phyloP scores from a whole-genome alignment of 108 stramenopile genomes.

The Seminavis robusta region DNA sequence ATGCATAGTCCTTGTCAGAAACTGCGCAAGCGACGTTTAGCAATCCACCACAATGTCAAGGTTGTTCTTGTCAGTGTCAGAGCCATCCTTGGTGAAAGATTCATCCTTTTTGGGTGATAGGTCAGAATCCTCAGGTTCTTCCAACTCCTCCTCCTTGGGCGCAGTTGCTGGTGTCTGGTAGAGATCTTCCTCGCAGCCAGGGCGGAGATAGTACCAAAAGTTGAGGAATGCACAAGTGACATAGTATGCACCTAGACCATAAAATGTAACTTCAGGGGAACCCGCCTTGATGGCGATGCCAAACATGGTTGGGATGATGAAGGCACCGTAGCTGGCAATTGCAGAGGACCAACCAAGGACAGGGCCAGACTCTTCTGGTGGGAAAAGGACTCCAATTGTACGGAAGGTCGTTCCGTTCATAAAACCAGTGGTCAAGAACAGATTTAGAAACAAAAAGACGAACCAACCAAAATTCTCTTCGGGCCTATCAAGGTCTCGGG shows the following conservation, averaged over 20 bases:
- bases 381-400: slow-evolving; percentile 29
- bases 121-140: too few relatives aligned
- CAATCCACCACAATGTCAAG: too few relatives aligned
- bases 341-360: slow-evolving; percentile 30
- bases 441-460: slow-evolving; percentile 26
- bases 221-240: slow-evolving; percentile 22
- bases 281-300: slow-evolving; percentile 17
- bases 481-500: slow-evolving; percentile 10
- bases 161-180: too few relatives aligned
- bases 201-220: slow-evolving; percentile 30
- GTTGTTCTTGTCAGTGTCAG: too few relatives aligned
- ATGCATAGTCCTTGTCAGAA: too few relatives aligned
- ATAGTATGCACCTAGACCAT: slow-evolving; percentile 22
- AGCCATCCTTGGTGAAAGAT: too few relatives aligned
- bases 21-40: too few relatives aligned
- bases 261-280: slow-evolving; percentile 22
- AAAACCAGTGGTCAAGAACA: slow-evolving; percentile 16
- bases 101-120: too few relatives aligned
- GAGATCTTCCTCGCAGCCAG: slow-evolving; percentile 24
- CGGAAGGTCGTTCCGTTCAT: slow-evolving; percentile 37
- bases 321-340: slow-evolving; percentile 27
- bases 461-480: slow-evolving; percentile 19
- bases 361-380: slow-evolving; percentile 15
- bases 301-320: slow-evolving; percentile 28
- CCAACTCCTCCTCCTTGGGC: too few relatives aligned